Evolutionary conservation across 2,329 filamentous ascomycete genomes (phyloP).

Genomic region (Phialocephala subalpina): DNA sequence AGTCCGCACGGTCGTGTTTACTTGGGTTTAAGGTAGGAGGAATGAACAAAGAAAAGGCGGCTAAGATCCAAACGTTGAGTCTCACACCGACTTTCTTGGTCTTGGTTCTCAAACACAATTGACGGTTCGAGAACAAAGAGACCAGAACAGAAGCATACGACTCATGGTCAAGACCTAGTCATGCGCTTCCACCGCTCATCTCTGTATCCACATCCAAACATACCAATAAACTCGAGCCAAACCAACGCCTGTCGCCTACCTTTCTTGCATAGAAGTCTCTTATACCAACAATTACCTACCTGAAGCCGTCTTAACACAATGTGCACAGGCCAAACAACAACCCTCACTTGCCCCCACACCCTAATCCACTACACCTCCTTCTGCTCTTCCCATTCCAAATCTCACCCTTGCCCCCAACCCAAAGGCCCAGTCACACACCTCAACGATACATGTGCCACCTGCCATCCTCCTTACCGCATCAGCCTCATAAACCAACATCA

Average conservation of each 20-base stretch:
- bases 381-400: not conserved
- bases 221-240: not conserved
- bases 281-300: too few relatives aligned
- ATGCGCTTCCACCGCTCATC: not conserved
- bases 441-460: not conserved
- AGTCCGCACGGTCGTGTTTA: not conserved
- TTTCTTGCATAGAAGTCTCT: too few relatives aligned
- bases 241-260: not conserved
- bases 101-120: not conserved
- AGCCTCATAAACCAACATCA: not conserved
- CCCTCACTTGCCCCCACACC: not conserved
- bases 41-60: not conserved
- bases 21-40: not conserved
- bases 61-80: not conserved
- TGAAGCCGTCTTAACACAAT: too few relatives aligned
- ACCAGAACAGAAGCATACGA: not conserved
- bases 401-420: not conserved
- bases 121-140: not conserved
- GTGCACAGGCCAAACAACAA: conserved; percentile 4
- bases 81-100: not conserved
- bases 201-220: not conserved
- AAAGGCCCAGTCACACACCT: not conserved
- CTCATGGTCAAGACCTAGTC: not conserved
- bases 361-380: conserved; percentile 2
- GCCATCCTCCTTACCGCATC: not conserved